phyloP scores from a whole-genome alignment of 208 protist genomes.

The Trypanosoma mega region DNA sequence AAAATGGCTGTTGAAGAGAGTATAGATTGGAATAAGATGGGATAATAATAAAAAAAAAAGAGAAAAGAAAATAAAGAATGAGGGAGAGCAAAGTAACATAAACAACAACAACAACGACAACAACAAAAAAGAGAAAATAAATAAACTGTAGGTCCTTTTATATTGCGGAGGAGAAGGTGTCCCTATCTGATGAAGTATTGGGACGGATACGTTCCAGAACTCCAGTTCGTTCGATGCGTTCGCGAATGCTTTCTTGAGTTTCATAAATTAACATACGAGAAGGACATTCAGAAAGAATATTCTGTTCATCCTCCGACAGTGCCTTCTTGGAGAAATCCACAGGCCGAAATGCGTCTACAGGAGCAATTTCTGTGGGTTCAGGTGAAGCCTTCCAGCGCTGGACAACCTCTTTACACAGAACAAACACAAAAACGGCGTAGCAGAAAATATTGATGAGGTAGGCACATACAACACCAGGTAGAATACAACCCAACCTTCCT shows the following conservation, averaged over 20 bases:
- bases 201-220: background rate
- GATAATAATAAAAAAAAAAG: too few relatives aligned
- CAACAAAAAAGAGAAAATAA: too few relatives aligned
- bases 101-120: too few relatives aligned
- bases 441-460: slow-evolving; percentile 51
- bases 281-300: slow-evolving; percentile 16
- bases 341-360: background rate
- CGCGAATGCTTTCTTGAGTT: slow-evolving; percentile 13
- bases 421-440: slow-evolving; percentile 36
- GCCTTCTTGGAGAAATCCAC: background rate
- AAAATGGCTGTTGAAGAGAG: too few relatives aligned
- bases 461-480: slow-evolving; percentile 35
- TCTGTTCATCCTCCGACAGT: slow-evolving; percentile 2
- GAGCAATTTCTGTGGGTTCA: background rate
- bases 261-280: slow-evolving; percentile 47
- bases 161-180: slow-evolving; percentile 10
- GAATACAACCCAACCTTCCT: slow-evolving; percentile 22
- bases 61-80: too few relatives aligned
- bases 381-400: slow-evolving; percentile 15
- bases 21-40: too few relatives aligned
- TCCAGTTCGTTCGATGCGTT: slow-evolving; percentile 2
- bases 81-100: too few relatives aligned
- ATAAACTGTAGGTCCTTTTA: too few relatives aligned
- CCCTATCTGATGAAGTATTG: background rate
- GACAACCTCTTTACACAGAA: slow-evolving; percentile 31